Conservation (phyloP, 108 stramenopile species). For the Fragilariopsis cylindrus region DNA sequence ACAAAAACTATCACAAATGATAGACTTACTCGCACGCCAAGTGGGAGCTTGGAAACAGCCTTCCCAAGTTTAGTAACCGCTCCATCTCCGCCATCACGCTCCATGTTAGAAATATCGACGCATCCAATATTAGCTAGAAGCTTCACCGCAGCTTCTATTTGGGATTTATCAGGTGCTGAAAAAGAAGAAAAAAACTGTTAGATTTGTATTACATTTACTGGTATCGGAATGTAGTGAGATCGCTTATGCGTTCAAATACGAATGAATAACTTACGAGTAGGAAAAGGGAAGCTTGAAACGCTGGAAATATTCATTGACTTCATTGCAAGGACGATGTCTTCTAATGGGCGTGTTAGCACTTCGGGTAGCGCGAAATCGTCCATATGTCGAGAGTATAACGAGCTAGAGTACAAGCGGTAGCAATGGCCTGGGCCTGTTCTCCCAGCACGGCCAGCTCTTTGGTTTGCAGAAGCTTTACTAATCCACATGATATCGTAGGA, state of each 20-base stretch:
- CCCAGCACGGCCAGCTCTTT: slow-evolving; percentile 97
- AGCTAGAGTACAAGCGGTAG: slow-evolving; percentile 93
- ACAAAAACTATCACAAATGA: too few species aligned
- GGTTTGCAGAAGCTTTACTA: slow-evolving; percentile 95
- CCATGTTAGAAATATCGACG: slow-evolving; percentile 62
- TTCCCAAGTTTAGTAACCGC: slow-evolving; percentile 70
- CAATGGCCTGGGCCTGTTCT: slow-evolving; percentile 96
- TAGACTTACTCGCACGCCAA: slow-evolving; percentile 59
- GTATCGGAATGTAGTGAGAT: neutral
- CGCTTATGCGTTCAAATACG: neutral
- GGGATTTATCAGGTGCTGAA: slow-evolving; percentile 66
- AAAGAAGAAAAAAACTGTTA: slow-evolving; percentile 31
- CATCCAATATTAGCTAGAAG: slow-evolving; percentile 83
- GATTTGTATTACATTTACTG: neutral
- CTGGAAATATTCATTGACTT: slow-evolving; percentile 83
- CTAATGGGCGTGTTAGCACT: slow-evolving; percentile 79
- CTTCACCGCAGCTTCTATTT: slow-evolving; percentile 70
- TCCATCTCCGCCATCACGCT: slow-evolving; percentile 78
- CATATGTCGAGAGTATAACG: slow-evolving; percentile 89
- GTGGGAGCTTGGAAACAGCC: slow-evolving; percentile 79
- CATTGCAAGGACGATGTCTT: slow-evolving; percentile 92
- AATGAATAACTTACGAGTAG: slow-evolving; percentile 19
- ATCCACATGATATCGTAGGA: slow-evolving; percentile 95
- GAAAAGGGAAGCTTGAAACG: slow-evolving; percentile 78
- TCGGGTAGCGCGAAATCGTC: slow-evolving; percentile 85